Evolutionary conservation across 495 filamentous ascomycete species (phyloP).

Genomic region (Xylaria castorea): DNA sequence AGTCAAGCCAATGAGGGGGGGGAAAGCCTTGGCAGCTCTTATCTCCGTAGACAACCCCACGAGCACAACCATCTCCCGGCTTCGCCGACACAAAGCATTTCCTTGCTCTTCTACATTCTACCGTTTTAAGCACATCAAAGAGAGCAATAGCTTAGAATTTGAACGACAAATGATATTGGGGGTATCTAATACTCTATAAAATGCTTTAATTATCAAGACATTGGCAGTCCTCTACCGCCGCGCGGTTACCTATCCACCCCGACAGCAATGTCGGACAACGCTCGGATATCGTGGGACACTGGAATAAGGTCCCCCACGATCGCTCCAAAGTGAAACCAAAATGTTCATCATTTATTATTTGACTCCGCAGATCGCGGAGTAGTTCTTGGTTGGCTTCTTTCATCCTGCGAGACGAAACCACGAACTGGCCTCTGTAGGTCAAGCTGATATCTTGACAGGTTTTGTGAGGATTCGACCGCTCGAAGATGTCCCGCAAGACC

Average conservation of each 20-base stretch:
- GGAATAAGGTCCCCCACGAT: constrained; percentile 27
- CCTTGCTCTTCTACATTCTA: neutral
- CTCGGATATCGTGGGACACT: constrained; percentile 30
- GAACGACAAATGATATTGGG: constrained; percentile 4
- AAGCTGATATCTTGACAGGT: constrained; percentile 27
- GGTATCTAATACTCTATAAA: constrained; percentile 22
- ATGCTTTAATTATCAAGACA: constrained; percentile 15
- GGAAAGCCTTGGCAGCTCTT: neutral
- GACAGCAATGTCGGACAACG: constrained; percentile 29
- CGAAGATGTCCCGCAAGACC: constrained; percentile 23
- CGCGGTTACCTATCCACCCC: constrained; percentile 26
- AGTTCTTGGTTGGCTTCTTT: constrained; percentile 23
- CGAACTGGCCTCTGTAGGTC: constrained; percentile 28
- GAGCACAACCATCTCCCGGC: neutral
- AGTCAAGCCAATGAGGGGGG: neutral
- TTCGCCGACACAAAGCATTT: neutral
- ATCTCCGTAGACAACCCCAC: neutral
- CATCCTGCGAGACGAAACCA: constrained; percentile 27
- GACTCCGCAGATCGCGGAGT: constrained; percentile 14
- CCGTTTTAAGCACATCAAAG: neutral
- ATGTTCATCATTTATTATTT: constrained; percentile 9
- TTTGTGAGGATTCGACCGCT: constrained; percentile 20
- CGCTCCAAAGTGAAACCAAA: constrained; percentile 27
- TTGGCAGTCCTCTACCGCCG: constrained; percentile 23
- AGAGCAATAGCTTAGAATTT: neutral